Evolutionary conservation across 1,284 basidiomycete genomes (phyloP).

Genomic region (Malassezia equina): DNA sequence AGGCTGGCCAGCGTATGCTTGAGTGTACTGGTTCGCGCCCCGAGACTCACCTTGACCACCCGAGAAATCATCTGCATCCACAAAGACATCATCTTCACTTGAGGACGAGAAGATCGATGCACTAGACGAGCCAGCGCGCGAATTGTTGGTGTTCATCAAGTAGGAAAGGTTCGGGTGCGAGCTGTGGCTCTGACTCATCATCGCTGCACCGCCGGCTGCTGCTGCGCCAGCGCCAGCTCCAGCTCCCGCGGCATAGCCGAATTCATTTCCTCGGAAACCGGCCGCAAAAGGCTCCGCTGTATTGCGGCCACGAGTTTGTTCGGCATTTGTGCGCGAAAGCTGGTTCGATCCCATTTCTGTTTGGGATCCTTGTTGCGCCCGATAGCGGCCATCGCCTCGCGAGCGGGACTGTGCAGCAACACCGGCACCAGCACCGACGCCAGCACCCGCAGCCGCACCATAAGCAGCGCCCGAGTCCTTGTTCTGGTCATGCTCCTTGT

Average conservation of each 20-base stretch:
- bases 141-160: not conserved
- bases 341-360: not conserved
- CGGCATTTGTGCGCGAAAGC: not conserved
- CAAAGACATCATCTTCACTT: slow-evolving; percentile 8
- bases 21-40: not conserved
- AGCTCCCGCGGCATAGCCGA: not conserved
- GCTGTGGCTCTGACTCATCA: not conserved
- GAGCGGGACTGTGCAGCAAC: slow-evolving; percentile 9
- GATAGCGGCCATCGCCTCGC: not conserved
- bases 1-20: not conserved
- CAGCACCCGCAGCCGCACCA: slow-evolving; percentile 16
- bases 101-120: not conserved
- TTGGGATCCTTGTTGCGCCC: not conserved
- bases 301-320: not conserved
- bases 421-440: slow-evolving; percentile 17
- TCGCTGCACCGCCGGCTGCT: not conserved
- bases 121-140: not conserved
- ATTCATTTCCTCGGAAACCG: not conserved
- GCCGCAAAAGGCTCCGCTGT: not conserved
- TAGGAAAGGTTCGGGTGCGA: not conserved
- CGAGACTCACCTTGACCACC: not conserved
- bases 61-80: slow-evolving; percentile 3
- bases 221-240: not conserved
- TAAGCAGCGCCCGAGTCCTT: slow-evolving; percentile 7
- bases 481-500: not conserved